phyloP scores from a whole-genome alignment of 345 rosid species.

The Gossypium australe region DNA sequence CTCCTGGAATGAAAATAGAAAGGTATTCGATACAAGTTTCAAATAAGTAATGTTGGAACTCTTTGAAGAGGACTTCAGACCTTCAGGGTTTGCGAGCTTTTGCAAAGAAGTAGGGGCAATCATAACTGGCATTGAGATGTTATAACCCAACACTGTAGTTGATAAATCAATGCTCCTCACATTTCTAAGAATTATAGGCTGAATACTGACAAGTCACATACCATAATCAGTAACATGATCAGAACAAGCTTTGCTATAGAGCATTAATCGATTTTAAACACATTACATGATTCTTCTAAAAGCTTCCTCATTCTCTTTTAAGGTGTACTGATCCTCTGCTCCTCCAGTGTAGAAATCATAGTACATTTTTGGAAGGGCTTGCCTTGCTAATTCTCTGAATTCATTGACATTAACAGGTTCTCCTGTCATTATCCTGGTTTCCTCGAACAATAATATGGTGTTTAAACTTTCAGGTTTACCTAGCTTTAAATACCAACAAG shows the following conservation, averaged over 20 bases:
- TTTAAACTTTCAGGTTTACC: not conserved
- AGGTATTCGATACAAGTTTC: not conserved
- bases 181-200: slow-evolving; percentile 69
- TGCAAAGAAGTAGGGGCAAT: slow-evolving; percentile 72
- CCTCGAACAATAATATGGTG: not conserved
- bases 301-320: slow-evolving; percentile 62
- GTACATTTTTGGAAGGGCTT: slow-evolving; percentile 71
- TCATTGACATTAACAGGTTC: slow-evolving; percentile 70
- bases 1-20: slow-evolving; percentile 46
- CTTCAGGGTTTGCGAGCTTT: slow-evolving; percentile 65
- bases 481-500: not conserved
- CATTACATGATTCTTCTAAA: slow-evolving; percentile 57
- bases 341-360: slow-evolving; percentile 67
- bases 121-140: slow-evolving; percentile 61
- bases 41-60: not conserved
- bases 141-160: slow-evolving; percentile 49
- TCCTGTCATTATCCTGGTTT: slow-evolving; percentile 38
- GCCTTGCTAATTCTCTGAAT: slow-evolving; percentile 68
- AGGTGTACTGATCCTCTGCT: slow-evolving; percentile 69
- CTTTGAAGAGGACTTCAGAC: slow-evolving; percentile 22
- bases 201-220: slow-evolving; percentile 40
- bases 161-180: slow-evolving; percentile 56
- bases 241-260: not conserved
- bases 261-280: not conserved
- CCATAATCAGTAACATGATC: not conserved